Base-by-base conservation (phyloP, 1,284 basidiomycete genomes). In the Ustilago vetiveriae region DNA sequence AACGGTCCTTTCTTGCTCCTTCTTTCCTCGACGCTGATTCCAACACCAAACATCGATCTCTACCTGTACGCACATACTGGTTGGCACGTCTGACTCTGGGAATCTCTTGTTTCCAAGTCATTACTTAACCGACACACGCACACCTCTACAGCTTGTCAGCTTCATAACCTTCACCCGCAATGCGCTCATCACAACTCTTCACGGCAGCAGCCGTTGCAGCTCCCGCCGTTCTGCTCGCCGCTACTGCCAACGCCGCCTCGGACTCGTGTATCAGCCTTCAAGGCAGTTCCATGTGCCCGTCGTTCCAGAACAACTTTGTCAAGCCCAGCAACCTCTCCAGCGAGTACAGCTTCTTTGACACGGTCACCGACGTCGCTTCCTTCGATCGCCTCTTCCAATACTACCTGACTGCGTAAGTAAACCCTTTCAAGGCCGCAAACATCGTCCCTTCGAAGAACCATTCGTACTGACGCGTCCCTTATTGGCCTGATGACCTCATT, bases 341-440 rank as follows among this genome's bases (percentile, higher is more conserved):
- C 49, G 72, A 82, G 16, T 84, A 74, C 65, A 77, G 77, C 22
- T 84, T 67, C 30, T 72, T 84, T 65, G 19, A 75, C 10, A 57
- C 48, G 9, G 83, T 84, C 26, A 79, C 62, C 38, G 79, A 80
- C 26, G 83, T 84, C 0, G 52, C 77, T 2, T 77, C 82, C 8
- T 84, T 84, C 51, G 84, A 84, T 64, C 68, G 75, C 32, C 80
- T 79, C 17, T 83, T 82, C 27, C 51, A 80, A 6, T 59, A 62
- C 30, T 85, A 85, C 73, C 79, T 85, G 41, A 76, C 79, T 21
- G 56, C 57, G 68, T 57, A 66, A 53, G 60, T 60, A 4, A 4
- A 13, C 36, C n/a, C n/a, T n/a, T n/a, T n/a, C n/a, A n/a, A n/a
- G n/a, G n/a, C n/a, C n/a, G n/a, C n/a, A n/a, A n/a, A n/a, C n/a